These are phyloP conservation scores for Pinus albicaulis DNA, from an alignment of 75 land plant species.

Conservation along the genomic window DNA sequence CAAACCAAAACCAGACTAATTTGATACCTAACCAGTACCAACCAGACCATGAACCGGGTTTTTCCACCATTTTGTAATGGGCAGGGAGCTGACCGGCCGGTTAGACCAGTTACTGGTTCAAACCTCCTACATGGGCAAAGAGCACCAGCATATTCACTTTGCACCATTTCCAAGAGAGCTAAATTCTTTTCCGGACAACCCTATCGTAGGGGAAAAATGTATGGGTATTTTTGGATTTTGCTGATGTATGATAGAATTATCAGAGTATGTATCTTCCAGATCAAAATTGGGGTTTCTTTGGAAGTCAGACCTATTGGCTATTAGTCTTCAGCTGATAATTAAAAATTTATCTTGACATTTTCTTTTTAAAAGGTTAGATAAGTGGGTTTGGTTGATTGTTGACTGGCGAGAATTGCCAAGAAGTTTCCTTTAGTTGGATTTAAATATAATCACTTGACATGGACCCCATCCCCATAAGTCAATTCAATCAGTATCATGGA, in stretches of 20 bases:
- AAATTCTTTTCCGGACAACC: too few relatives aligned
- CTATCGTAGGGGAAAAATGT: too few relatives aligned
- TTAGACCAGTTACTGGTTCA: too few relatives aligned
- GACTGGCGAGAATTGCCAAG: slow-evolving; percentile 1
- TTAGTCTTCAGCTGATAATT: not conserved
- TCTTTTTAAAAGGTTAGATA: not conserved
- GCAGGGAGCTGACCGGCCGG: too few relatives aligned
- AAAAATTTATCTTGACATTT: not conserved
- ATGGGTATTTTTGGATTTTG: too few relatives aligned
- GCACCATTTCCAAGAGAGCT: too few relatives aligned
- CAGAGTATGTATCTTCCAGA: not conserved
- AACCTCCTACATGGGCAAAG: too few relatives aligned
- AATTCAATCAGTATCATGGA: not conserved
- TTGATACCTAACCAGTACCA: too few relatives aligned
- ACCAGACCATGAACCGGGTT: too few relatives aligned
- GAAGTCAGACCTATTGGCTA: not conserved
- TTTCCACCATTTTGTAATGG: too few relatives aligned
- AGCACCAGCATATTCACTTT: too few relatives aligned
- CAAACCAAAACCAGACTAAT: too few relatives aligned
- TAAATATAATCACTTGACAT: not conserved
- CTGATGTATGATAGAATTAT: not conserved
- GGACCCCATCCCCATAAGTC: not conserved
- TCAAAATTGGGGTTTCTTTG: not conserved
- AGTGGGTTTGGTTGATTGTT: slow-evolving; percentile 3
- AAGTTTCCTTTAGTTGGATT: not conserved